These are phyloP conservation scores for Lophiotrema nucula DNA, from an alignment of 495 filamentous ascomycete species.

Conservation along the genomic window DNA sequence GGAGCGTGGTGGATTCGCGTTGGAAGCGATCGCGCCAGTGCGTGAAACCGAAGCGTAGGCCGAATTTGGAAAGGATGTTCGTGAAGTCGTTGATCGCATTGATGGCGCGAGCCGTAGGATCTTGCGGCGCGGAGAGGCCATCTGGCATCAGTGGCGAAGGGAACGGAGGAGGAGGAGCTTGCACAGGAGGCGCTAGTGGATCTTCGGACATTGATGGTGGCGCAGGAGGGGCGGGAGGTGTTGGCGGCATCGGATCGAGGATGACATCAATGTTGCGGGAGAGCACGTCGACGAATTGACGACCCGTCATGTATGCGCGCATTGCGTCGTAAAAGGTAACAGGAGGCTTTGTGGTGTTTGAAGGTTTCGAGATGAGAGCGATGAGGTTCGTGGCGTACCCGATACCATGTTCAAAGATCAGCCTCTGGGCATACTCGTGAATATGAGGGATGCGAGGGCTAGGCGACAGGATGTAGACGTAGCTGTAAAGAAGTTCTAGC, in stretches of 20 bases:
- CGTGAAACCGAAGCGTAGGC: constrained; percentile 42
- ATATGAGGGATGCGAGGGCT: constrained; percentile 56
- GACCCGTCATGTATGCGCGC: constrained; percentile 68
- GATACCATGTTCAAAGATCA: constrained; percentile 81
- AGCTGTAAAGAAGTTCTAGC: constrained; percentile 80
- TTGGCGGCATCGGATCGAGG: constrained; percentile 36
- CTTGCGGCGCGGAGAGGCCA: not conserved
- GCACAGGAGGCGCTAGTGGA: constrained; percentile 21
- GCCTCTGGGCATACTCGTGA: constrained; percentile 63
- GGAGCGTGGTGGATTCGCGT: constrained; percentile 23
- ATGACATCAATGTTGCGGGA: constrained; percentile 52
- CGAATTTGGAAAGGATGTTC: constrained; percentile 36
- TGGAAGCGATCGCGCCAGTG: constrained; percentile 39
- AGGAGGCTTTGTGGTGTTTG: constrained; percentile 49
- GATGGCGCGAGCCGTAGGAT: constrained; percentile 30
- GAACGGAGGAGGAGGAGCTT: constrained; percentile 18
- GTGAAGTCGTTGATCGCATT: constrained; percentile 41
- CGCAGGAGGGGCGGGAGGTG: constrained; percentile 21
- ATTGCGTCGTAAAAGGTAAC: constrained; percentile 72
- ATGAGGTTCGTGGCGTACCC: constrained; percentile 64
- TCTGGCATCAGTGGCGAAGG: constrained; percentile 17
- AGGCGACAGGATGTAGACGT: constrained; percentile 77
- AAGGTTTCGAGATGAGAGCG: constrained; percentile 49
- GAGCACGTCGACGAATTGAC: constrained; percentile 67
- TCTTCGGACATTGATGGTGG: constrained; percentile 20